Evolutionary conservation across 1,284 basidiomycete genomes (phyloP).

Genomic region (Stereum hirsutum): DNA sequence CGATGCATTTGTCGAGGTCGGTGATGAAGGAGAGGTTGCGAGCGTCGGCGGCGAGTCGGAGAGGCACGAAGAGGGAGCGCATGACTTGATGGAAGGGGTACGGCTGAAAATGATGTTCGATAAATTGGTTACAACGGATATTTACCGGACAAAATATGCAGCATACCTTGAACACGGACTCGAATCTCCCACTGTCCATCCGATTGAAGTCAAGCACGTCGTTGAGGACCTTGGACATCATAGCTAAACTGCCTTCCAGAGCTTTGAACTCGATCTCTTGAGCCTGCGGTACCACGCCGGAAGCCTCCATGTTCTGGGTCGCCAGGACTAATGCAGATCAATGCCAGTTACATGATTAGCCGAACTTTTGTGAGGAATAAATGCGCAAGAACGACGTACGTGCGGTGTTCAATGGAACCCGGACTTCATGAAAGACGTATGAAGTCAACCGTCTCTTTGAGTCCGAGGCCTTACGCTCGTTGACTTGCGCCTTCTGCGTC

Average conservation of each 20-base stretch:
- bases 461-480: slow-evolving; percentile 73
- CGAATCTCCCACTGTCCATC: slow-evolving; percentile 77
- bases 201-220: slow-evolving; percentile 78
- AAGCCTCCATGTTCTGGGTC: slow-evolving; percentile 84
- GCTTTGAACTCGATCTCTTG: slow-evolving; percentile 77
- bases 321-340: slow-evolving; percentile 68
- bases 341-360: too few species aligned
- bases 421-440: slow-evolving; percentile 34
- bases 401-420: slow-evolving; percentile 88
- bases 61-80: slow-evolving; percentile 69
- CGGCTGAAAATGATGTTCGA: slow-evolving; percentile 32
- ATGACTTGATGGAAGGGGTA: slow-evolving; percentile 83
- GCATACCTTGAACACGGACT: slow-evolving; percentile 50
- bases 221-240: slow-evolving; percentile 91
- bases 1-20: slow-evolving; percentile 67
- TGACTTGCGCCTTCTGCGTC: slow-evolving; percentile 79
- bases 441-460: slow-evolving; percentile 77
- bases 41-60: slow-evolving; percentile 68
- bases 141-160: not conserved
- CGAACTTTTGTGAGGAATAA: too few species aligned
- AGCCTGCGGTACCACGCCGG: slow-evolving; percentile 48
- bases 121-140: not conserved
- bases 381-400: too few species aligned
- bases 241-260: slow-evolving; percentile 73
- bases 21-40: slow-evolving; percentile 61